Base-by-base conservation (phyloP, 1,284 basidiomycete genomes). In the Fistulinella staudtii region DNA sequence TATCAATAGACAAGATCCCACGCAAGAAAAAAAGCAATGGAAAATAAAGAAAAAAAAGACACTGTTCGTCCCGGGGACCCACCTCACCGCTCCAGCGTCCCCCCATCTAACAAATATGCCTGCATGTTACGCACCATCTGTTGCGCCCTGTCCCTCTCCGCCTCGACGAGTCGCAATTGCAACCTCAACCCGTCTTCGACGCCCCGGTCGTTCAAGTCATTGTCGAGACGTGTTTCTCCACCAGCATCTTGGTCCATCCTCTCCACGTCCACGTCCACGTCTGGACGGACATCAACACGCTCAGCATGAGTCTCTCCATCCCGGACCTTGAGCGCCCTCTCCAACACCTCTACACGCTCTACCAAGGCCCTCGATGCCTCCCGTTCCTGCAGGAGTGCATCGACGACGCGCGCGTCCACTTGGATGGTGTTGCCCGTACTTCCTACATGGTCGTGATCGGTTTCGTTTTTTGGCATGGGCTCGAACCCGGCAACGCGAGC, bases 261-360 rank as follows among this genome's bases (percentile, higher is more conserved):
- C n/a, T n/a, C n/a, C n/a, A 18, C 2, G 21, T 4, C 14, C 7
- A n/a, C 22, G 5, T 7, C 31, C 17, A 7, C 31, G 7, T 8
- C 31, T 3, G 39, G 7, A 6, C 31, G 42, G n/a, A 22, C 30
- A 30, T n/a, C 13, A 13, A 2, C 11, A n/a, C 11, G 28, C 10
- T n/a, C 31, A 13, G 8, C 17, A 17, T n/a, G n/a, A n/a, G n/a
- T n/a, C n/a, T 18, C 15, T 7, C 10, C 23, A 7, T 15, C 37
- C 20, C 34, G 45, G 7, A 38, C 46, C 15, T 38, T 36, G 30
- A 62, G 34, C 2, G 45, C 43, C 47, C 24, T 48, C 35, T 65
- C 63, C 24, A 61, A 39, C 7, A 41, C 41, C 22, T 48, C 53
- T 4, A 65, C 59, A 4, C 60, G 46, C 31, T 60, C 63, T 8